Conservation (phyloP, 1,284 basidiomycete genomes). For the Tilletia indica region DNA sequence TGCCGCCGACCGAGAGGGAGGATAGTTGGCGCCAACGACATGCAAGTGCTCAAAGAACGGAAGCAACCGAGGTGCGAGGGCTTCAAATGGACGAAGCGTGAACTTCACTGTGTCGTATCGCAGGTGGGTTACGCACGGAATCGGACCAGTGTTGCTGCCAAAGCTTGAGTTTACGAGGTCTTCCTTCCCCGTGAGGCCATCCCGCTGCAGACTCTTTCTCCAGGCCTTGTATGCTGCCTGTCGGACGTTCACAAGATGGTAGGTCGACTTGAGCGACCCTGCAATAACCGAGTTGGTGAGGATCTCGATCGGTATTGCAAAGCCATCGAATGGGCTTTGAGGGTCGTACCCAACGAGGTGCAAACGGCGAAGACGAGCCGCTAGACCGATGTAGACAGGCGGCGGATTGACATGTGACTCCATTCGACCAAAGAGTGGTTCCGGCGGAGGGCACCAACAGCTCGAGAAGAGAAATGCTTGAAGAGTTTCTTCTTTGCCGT, state of each 20-base stretch:
- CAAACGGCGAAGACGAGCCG: not conserved
- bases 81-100: conserved; percentile 41
- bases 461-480: not conserved
- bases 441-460: not conserved
- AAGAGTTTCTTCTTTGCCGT: not conserved
- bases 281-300: not conserved
- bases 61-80: conserved; percentile 34
- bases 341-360: conserved; percentile 3
- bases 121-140: conserved; percentile 26
- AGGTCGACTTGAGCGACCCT: not conserved
- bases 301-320: not conserved
- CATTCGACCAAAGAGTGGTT: not conserved
- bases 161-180: too few relatives aligned
- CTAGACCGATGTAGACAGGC: not conserved
- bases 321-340: not conserved
- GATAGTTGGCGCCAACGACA: not conserved
- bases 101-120: conserved; percentile 48
- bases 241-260: not conserved
- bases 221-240: not conserved
- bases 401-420: not conserved
- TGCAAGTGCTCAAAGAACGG: conserved; percentile 34
- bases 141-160: not conserved
- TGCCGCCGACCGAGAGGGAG: not conserved
- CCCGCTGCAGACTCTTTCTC: not conserved
- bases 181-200: not conserved